Evolutionary conservation across 2,329 filamentous ascomycete genomes (phyloP), one percentile per base, ranked within the genome.

Genomic region (Pseudocercospora cruenta): DNA sequence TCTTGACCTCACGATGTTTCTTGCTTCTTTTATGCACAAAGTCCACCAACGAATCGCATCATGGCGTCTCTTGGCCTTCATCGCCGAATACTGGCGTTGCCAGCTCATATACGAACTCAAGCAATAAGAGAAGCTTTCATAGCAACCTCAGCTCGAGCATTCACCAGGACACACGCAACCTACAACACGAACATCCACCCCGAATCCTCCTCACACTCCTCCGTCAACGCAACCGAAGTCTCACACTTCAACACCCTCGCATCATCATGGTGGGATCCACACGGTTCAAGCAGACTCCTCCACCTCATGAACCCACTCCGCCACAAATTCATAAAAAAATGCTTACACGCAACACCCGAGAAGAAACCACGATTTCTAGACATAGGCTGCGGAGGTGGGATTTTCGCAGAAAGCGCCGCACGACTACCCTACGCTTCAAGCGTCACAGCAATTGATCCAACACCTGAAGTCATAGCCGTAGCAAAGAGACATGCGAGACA

Each of bases 241-340:
- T 91, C 91, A 19, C 95, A 99, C 83, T 99, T 99, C 86, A 93
- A 93, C 76, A 88, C 89, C 69, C 92, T 99, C 75, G 95, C 95
- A 70, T 92, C 91, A 71, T 90, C 90, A 74, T 99, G 95, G 95
- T 99, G 95, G 95, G 94, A 98, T 80, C 92, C 94, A 1, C 89
- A 97, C 76, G 95, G 95, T 60, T 90, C 94, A 6, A 97, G 93
- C 3, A 89, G 94, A 45, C 88, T 97, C 65, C 88, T 99, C 1
- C 95, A 99, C 80, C 90, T 97, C 71, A 98, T 99, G 94, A 98
- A 99, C 81, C 95, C 95, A 1, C 87, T 97, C 54, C 93, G 95
- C 36, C 94, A 98, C 82, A 89, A 93, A 80, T 98, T 98, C 81
- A 95, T 97, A 78, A 85, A 85, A 22, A 81, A 83, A 69, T 97